Percentiles rank a stretch among this genome's conserved stretches.
Evolutionary conservation across 2,329 filamentous ascomycete species (phyloP).

Genomic region (Fonsecaea pugnacius): DNA sequence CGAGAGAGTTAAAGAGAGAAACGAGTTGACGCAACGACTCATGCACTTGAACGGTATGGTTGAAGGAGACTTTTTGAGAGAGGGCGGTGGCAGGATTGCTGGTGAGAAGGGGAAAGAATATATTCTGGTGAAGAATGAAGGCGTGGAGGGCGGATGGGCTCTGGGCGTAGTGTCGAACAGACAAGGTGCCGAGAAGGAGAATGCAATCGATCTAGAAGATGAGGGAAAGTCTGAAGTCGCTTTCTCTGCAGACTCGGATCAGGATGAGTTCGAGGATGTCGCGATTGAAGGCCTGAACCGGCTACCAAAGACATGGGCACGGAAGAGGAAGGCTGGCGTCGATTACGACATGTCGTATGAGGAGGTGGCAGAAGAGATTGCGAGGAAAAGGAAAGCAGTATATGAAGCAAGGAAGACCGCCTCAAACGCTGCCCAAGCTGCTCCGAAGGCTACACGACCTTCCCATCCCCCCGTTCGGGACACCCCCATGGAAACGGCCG

Average conservation of each 20-base stretch:
- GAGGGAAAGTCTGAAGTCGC: constrained; percentile 51
- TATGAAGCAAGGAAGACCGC: constrained; percentile 49
- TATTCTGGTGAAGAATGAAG: constrained; percentile 92
- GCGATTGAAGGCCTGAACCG: constrained; percentile 88
- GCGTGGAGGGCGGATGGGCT: constrained; percentile 93
- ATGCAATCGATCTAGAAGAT: constrained; percentile 88
- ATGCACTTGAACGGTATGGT: constrained; percentile 95
- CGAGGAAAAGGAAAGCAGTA: constrained; percentile 53
- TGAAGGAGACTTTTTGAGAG: constrained; percentile 59
- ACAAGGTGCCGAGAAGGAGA: constrained; percentile 76
- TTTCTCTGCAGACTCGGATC: constrained; percentile 48
- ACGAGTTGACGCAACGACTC: constrained; percentile 88
- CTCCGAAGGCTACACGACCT: neutral
- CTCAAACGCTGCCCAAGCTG: neutral
- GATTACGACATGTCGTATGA: constrained; percentile 46
- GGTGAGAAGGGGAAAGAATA: constrained; percentile 91
- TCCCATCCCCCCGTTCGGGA: neutral
- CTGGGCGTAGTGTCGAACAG: constrained; percentile 89
- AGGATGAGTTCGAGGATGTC: constrained; percentile 86
- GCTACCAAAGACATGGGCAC: constrained; percentile 66
- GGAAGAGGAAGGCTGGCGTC: constrained; percentile 41
- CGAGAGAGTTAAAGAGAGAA: constrained; percentile 87
- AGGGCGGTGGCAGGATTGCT: constrained; percentile 58
- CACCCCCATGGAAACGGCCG: constrained; percentile 42
- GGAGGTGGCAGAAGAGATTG: constrained; percentile 41